These are phyloP conservation scores for Panicum miliaceum DNA, from an alignment of 176 grass and related monocot genomes.

Conservation along the genomic window DNA sequence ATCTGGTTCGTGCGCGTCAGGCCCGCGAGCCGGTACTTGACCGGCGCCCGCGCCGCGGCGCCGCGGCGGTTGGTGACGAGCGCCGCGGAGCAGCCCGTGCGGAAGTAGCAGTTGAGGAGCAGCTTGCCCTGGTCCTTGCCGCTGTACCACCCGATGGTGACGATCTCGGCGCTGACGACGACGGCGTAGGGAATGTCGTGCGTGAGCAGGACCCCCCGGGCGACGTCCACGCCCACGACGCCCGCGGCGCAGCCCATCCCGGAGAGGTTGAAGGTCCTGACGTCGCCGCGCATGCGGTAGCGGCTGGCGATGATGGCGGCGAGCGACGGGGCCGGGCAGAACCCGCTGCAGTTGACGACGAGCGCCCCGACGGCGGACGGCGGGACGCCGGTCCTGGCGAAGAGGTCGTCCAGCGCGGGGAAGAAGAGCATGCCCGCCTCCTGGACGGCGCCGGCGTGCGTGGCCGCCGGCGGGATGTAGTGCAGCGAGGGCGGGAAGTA, in stretches of 20 bases:
- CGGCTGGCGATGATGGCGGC: constrained; percentile 51
- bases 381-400: constrained; percentile 52
- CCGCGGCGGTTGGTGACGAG: neutral
- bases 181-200: constrained; percentile 48
- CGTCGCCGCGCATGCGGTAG: constrained; percentile 60
- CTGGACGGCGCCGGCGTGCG: constrained; percentile 41
- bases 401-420: constrained; percentile 61
- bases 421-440: constrained; percentile 65
- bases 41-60: neutral
- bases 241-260: constrained; percentile 85
- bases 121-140: constrained; percentile 77
- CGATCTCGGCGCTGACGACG: constrained; percentile 78
- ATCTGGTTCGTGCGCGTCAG: constrained; percentile 60
- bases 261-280: constrained; percentile 70
- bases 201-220: constrained; percentile 34
- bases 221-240: constrained; percentile 62
- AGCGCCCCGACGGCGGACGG: constrained; percentile 59
- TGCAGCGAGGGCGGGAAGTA: constrained; percentile 67
- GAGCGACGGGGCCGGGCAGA: constrained; percentile 66
- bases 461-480: constrained; percentile 55
- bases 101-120: constrained; percentile 81
- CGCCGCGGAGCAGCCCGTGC: constrained; percentile 66
- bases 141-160: constrained; percentile 72
- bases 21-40: constrained; percentile 61
- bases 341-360: constrained; percentile 69